phyloP scores from a whole-genome alignment of 352 stramenopile species.

The Pythium folliculosum region DNA sequence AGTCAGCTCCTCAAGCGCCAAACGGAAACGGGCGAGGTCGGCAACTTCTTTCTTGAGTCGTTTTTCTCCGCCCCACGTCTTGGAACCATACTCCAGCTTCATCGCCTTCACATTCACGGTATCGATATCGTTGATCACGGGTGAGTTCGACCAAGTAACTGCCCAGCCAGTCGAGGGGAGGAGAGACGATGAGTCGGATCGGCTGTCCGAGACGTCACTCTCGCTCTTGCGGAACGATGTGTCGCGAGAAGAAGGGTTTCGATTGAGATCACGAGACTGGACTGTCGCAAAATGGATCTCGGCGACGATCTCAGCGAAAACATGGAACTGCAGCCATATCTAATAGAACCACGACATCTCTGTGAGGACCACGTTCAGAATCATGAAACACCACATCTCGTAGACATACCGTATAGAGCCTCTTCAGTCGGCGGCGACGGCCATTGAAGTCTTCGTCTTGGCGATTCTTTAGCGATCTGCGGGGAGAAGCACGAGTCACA shows the following conservation, averaged over 20 bases:
- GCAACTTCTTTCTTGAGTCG: slow-evolving; percentile 55
- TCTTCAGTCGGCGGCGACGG: slow-evolving; percentile 50
- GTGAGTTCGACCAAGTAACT: background rate
- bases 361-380: background rate
- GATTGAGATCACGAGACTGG: slow-evolving; percentile 38
- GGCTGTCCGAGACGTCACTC: slow-evolving; percentile 19
- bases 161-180: background rate
- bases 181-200: slow-evolving; percentile 13
- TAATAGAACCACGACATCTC: slow-evolving; percentile 16
- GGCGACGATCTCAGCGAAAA: slow-evolving; percentile 65
- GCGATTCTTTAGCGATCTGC: slow-evolving; percentile 39
- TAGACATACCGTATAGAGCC: slow-evolving; percentile 54
- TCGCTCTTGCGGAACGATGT: slow-evolving; percentile 17
- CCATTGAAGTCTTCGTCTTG: slow-evolving; percentile 31
- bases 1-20: slow-evolving; percentile 53
- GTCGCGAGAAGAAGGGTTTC: slow-evolving; percentile 14
- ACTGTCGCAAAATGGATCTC: slow-evolving; percentile 65
- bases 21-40: slow-evolving; percentile 52
- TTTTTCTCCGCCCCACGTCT: slow-evolving; percentile 73
- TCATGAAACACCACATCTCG: background rate
- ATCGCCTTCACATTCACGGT: slow-evolving; percentile 60
- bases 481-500: background rate
- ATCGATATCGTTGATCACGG: slow-evolving; percentile 32
- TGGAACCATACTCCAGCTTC: slow-evolving; percentile 63
- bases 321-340: slow-evolving; percentile 81